Percentiles rank a stretch among this genome's conserved stretches.
Evolutionary conservation across 2,329 filamentous ascomycete genomes (phyloP).

Genomic region (Pleoardoris graminearum): DNA sequence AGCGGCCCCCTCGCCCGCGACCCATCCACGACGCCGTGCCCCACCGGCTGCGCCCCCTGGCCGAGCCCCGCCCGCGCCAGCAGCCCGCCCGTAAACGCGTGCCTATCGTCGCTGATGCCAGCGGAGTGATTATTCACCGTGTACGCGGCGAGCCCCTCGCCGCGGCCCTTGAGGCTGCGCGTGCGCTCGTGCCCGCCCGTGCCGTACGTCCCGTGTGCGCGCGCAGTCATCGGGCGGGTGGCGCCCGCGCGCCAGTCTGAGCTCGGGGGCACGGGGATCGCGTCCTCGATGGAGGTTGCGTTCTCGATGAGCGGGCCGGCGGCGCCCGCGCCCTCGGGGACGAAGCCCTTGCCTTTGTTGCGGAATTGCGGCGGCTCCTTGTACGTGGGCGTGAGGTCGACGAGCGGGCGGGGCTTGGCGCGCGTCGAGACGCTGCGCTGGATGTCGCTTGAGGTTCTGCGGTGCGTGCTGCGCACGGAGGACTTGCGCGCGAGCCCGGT

Average conservation of each 20-base stretch:
- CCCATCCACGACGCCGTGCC: constrained; percentile 52
- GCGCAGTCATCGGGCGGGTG: constrained; percentile 18
- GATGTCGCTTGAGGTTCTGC: constrained; percentile 44
- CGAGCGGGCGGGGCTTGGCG: constrained; percentile 61
- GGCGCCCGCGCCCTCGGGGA: constrained; percentile 36
- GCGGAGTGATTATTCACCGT: constrained; percentile 39
- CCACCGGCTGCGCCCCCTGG: constrained; percentile 44
- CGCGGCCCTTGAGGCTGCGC: constrained; percentile 40
- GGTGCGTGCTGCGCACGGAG: constrained; percentile 38
- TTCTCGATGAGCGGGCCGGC: constrained; percentile 51
- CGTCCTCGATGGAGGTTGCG: constrained; percentile 50
- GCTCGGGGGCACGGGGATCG: constrained; percentile 48
- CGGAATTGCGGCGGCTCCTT: constrained; percentile 64
- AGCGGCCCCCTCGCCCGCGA: constrained; percentile 50
- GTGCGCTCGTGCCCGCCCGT: constrained; percentile 37
- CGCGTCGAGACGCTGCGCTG: constrained; percentile 53
- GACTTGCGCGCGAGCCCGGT: constrained; percentile 34
- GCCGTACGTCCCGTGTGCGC: constrained; percentile 33
- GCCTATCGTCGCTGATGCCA: constrained; percentile 35
- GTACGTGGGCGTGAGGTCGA: constrained; percentile 69
- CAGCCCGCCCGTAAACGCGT: constrained; percentile 51
- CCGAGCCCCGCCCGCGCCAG: constrained; percentile 47
- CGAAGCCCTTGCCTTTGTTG: constrained; percentile 56
- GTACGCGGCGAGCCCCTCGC: constrained; percentile 38
- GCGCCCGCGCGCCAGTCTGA: constrained; percentile 51